Conservation (phyloP, 2,329 filamentous ascomycete species). For the Penicillium sp. region DNA sequence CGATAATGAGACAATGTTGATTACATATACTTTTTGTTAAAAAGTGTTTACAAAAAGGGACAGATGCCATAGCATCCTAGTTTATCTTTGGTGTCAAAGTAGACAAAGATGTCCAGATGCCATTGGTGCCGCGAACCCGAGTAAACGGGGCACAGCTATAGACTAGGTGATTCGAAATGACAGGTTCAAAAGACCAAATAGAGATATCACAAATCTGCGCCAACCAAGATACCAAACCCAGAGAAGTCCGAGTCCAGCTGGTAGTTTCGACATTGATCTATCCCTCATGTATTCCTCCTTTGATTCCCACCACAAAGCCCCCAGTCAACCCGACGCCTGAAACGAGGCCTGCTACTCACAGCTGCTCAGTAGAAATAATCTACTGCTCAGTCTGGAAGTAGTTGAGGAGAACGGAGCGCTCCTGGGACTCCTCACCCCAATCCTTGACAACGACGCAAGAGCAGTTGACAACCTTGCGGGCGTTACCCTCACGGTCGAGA, state of each 20-base stretch:
- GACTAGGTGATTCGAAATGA: slow-evolving; percentile 8
- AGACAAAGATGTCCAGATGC: slow-evolving; percentile 17
- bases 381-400: slow-evolving; percentile 90
- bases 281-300: slow-evolving; percentile 7
- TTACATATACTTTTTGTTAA: neutral
- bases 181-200: slow-evolving; percentile 7
- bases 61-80: neutral
- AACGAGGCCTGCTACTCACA: slow-evolving; percentile 2
- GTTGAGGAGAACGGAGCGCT: slow-evolving; percentile 98
- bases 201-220: slow-evolving; percentile 3
- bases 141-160: slow-evolving; percentile 23
- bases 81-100: slow-evolving; percentile 16
- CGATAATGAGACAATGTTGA: neutral
- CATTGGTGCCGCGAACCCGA: slow-evolving; percentile 22
- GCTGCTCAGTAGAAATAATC: slow-evolving; percentile 19
- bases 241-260: neutral
- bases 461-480: slow-evolving; percentile 99
- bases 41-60: neutral
- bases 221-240: neutral
- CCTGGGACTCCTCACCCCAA: slow-evolving; percentile 99
- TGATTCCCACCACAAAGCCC: slow-evolving; percentile 13
- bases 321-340: slow-evolving; percentile 5
- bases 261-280: neutral
- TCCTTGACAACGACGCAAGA: slow-evolving; percentile 99
- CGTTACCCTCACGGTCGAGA: slow-evolving; percentile 98